A percentile compares a stretch with the other conserved stretches of the same genome.
Conservation (phyloP, 2,329 filamentous ascomycete genomes). For the Sclerotiophoma versabilis region DNA sequence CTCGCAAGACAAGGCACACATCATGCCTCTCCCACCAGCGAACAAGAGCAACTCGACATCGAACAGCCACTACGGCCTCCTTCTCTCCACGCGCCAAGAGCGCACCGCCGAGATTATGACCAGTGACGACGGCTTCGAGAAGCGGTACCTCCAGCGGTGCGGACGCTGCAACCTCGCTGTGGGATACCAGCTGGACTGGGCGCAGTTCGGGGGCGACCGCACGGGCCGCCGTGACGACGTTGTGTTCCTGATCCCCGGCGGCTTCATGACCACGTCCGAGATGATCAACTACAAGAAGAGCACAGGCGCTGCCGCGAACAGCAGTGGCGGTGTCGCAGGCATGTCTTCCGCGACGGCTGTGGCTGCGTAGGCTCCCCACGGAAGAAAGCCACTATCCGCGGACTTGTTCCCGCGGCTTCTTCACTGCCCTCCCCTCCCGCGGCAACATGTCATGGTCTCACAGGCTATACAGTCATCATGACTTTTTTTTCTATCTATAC, state of each 20-base stretch:
- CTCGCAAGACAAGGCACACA: constrained; percentile 62
- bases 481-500: not conserved
- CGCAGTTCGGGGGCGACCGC: constrained; percentile 53
- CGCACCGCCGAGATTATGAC: constrained; percentile 60
- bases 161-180: constrained; percentile 66
- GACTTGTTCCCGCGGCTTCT: constrained; percentile 1
- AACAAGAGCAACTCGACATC: constrained; percentile 19
- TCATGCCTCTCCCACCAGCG: constrained; percentile 61
- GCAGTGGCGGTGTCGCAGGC: constrained; percentile 8
- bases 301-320: constrained; percentile 13
- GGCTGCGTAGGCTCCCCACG: constrained; percentile 25
- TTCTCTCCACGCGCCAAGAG: constrained; percentile 59
- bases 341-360: constrained; percentile 23
- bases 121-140: constrained; percentile 71
- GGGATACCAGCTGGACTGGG: constrained; percentile 67
- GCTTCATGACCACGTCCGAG: constrained; percentile 64
- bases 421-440: not conserved
- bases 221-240: constrained; percentile 54
- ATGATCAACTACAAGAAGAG: constrained; percentile 56
- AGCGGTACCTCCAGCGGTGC: constrained; percentile 66
- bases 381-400: constrained; percentile 1
- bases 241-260: constrained; percentile 68
- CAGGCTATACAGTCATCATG: not conserved
- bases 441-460: constrained; percentile 2
- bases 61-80: constrained; percentile 56